Percentiles rank a stretch among this genome's conserved stretches.
Evolutionary conservation across 169 alveolate species (phyloP).

Genomic region (Amoebophrya sp.): DNA sequence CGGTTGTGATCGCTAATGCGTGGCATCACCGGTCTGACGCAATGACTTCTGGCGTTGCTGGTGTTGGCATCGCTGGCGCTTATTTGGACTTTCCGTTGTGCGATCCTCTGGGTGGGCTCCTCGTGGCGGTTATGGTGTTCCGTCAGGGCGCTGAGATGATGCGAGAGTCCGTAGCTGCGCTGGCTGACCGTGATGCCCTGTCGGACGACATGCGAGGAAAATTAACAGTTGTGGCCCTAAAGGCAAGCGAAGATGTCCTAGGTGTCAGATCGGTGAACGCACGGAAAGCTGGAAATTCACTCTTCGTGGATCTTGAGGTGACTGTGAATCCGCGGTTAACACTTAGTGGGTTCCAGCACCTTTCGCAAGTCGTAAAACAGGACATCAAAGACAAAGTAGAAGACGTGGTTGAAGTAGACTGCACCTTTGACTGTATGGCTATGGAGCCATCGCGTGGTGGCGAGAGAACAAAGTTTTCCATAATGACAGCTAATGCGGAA

Average conservation of each 20-base stretch:
- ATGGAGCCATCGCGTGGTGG: too few relatives aligned
- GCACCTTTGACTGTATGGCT: too few relatives aligned
- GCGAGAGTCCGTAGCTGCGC: neutral
- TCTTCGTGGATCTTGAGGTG: neutral
- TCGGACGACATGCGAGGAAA: neutral
- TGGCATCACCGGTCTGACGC: slow-evolving; percentile 36
- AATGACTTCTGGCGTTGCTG: slow-evolving; percentile 25
- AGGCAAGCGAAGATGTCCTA: neutral
- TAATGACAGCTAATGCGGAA: too few relatives aligned
- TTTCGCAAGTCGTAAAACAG: neutral
- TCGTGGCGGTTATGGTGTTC: slow-evolving; percentile 28
- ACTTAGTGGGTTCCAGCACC: neutral
- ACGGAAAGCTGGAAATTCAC: neutral
- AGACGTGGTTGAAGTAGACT: neutral
- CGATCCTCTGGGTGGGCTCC: slow-evolving; percentile 32
- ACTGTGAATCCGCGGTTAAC: neutral
- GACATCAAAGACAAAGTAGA: too few relatives aligned
- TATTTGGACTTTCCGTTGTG: neutral
- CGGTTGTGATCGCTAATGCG: slow-evolving; percentile 36
- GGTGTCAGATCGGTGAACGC: neutral
- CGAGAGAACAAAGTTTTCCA: too few relatives aligned
- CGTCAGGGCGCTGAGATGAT: neutral
- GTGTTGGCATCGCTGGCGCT: slow-evolving; percentile 8
- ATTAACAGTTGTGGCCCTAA: neutral
- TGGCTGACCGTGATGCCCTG: neutral